Conservation (phyloP, 371 early-diverging fungal species). For the Mortierella sp. region DNA sequence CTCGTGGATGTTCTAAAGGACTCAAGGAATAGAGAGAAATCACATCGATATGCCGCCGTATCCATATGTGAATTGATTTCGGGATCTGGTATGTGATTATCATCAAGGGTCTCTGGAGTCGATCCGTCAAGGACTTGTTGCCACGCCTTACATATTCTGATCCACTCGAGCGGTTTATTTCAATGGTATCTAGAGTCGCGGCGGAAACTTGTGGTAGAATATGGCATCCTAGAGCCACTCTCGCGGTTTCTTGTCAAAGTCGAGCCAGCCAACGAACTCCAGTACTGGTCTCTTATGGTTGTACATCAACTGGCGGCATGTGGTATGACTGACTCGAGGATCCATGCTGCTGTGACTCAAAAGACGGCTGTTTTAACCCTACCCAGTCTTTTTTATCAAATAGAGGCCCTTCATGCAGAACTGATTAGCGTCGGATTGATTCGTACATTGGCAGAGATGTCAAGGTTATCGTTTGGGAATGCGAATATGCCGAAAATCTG, state of each 20-base stretch:
- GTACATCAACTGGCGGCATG: constrained; percentile 77
- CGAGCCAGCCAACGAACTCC: constrained; percentile 77
- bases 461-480: constrained; percentile 81
- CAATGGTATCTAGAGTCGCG: constrained; percentile 20
- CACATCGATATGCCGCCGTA: constrained; percentile 75
- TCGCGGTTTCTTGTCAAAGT: constrained; percentile 65
- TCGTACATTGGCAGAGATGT: constrained; percentile 72
- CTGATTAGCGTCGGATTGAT: constrained; percentile 70
- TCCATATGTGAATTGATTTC: constrained; percentile 78
- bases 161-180: background rate
- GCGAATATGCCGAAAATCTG: constrained; percentile 87
- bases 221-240: constrained; percentile 73
- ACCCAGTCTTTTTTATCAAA: background rate
- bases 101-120: too few species aligned
- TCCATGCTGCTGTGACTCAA: too few species aligned
- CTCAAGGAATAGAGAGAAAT: constrained; percentile 65
- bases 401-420: constrained; percentile 67
- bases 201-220: constrained; percentile 59
- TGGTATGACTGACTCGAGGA: constrained; percentile 55
- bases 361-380: background rate
- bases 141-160: too few species aligned
- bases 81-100: constrained; percentile 61
- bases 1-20: constrained; percentile 71
- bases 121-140: too few species aligned
- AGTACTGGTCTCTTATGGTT: constrained; percentile 83